Evolutionary conservation across 805 yeast species (phyloP).

Genomic region (Cyberlindnera americana): DNA sequence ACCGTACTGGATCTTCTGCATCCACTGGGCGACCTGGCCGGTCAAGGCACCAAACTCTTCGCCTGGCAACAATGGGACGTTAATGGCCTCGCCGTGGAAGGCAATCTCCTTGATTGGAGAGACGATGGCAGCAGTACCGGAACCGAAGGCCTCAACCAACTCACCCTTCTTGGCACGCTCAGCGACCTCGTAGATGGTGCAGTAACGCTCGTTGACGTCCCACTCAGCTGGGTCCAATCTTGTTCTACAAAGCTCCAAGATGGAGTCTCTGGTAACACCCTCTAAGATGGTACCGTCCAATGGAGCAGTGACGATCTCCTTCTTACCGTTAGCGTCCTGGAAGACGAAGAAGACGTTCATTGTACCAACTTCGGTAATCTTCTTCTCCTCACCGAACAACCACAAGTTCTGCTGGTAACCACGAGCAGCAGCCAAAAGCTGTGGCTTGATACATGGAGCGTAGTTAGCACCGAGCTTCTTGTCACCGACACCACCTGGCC

Average conservation of each 20-base stretch:
- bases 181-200: slow-evolving; percentile 74
- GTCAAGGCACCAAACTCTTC: slow-evolving; percentile 79
- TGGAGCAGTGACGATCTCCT: slow-evolving; percentile 94
- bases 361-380: slow-evolving; percentile 95
- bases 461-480: slow-evolving; percentile 96
- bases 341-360: slow-evolving; percentile 94
- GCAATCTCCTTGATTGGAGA: slow-evolving; percentile 89
- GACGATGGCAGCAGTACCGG: slow-evolving; percentile 97
- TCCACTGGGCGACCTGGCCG: slow-evolving; percentile 77
- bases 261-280: slow-evolving; percentile 94
- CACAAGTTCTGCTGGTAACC: slow-evolving; percentile 96
- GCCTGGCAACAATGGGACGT: slow-evolving; percentile 78
- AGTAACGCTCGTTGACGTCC: slow-evolving; percentile 80
- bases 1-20: slow-evolving; percentile 88
- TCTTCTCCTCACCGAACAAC: slow-evolving; percentile 87
- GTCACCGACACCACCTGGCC: slow-evolving; percentile 99
- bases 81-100: slow-evolving; percentile 67
- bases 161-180: slow-evolving; percentile 77
- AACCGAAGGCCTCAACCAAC: slow-evolving; percentile 90
- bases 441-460: slow-evolving; percentile 93
- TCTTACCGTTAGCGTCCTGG: slow-evolving; percentile 72
- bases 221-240: slow-evolving; percentile 74
- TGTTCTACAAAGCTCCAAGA: slow-evolving; percentile 71
- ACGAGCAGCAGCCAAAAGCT: slow-evolving; percentile 80
- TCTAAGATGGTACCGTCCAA: slow-evolving; percentile 95